Evolutionary conservation across 345 rosid genomes (phyloP), one percentile per base, ranked within the genome.

Genomic region (Hirschfeldia incana): DNA sequence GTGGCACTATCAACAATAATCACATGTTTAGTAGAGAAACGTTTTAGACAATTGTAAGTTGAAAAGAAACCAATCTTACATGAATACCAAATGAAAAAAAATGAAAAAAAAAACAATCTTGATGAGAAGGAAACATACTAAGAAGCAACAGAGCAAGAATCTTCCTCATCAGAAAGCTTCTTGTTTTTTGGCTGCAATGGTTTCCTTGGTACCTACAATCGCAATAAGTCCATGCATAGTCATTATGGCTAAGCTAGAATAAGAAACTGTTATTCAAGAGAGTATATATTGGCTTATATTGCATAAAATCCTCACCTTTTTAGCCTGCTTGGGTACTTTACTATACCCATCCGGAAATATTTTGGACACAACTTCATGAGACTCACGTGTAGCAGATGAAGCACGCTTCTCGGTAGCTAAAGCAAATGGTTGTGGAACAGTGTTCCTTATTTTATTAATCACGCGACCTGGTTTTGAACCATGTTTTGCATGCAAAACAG

Each of bases 401-500:
- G 98, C 97, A 68, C 98, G 97, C 84, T 85, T 90, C 83, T 87
- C 95, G 15, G 98, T 94, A 67, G 91, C 98, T 4, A 94, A 85
- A 61, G 92, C 79, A 86, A 94, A 92, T 65, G 98, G 98, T 60
- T 86, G 92, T 10, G 98, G 98, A 83, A 94, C 89, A 0, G 98
- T 94, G 83, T 66, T 89, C 75, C 86, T 91, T 60, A 83, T 82
- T 81, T 85, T 87, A 77, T 78, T 81, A 84, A 60, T 81, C 76
- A 77, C 82, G 4, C 83, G 78, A 77, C 79, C 76, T 46, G 70
- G 42, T 78, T 85, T 93, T 28, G 90, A 84, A 75, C 58, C 87
- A 73, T 80, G 84, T 70, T 88, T 89, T 65, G 49, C 36, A 8
- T 72, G 67, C 67, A 80, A 67, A 30, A 28, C 81, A 33, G 83